Percentiles rank a stretch among this genome's conserved stretches.
Conservation (phyloP, 202 grass and related monocot species). For the Bolboschoenoplectus hybrid region DNA sequence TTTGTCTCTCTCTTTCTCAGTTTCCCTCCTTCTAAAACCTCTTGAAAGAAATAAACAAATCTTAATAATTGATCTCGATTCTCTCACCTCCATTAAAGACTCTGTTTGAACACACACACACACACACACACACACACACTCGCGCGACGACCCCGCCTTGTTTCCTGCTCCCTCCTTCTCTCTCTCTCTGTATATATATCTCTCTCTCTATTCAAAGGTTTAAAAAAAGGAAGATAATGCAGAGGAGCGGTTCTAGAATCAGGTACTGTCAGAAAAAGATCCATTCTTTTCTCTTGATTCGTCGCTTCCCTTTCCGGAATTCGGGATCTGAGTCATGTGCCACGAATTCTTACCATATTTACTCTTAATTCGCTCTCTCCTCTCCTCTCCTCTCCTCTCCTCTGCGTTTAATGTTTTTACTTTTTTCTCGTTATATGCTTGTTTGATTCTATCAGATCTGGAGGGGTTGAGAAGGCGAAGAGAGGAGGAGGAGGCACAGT, state of each 20-base stretch:
- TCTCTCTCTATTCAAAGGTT: background rate
- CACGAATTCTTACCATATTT: background rate
- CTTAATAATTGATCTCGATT: constrained; percentile 15
- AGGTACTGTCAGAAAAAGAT: constrained; percentile 26
- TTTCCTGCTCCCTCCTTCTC: background rate
- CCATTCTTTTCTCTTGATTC: background rate
- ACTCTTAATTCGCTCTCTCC: background rate
- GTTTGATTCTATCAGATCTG: constrained; percentile 28
- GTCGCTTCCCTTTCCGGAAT: constrained; percentile 7
- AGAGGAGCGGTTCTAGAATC: constrained; percentile 34
- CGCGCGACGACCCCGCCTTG: constrained; percentile 32
- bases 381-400: background rate
- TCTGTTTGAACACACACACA: background rate
- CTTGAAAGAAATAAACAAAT: constrained; percentile 22
- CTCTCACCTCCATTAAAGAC: constrained; percentile 6
- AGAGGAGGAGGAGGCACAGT: background rate
- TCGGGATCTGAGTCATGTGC: constrained; percentile 30
- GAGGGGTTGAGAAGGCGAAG: constrained; percentile 18
- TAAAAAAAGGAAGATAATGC: constrained; percentile 13
- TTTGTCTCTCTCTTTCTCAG: background rate
- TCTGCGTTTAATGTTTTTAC: background rate
- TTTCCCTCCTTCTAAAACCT: background rate
- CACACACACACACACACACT: background rate
- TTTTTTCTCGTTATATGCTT: constrained; percentile 17
- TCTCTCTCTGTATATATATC: background rate